Base-by-base conservation (phyloP, 345 rosid species). In the Syzygium aqueum region DNA sequence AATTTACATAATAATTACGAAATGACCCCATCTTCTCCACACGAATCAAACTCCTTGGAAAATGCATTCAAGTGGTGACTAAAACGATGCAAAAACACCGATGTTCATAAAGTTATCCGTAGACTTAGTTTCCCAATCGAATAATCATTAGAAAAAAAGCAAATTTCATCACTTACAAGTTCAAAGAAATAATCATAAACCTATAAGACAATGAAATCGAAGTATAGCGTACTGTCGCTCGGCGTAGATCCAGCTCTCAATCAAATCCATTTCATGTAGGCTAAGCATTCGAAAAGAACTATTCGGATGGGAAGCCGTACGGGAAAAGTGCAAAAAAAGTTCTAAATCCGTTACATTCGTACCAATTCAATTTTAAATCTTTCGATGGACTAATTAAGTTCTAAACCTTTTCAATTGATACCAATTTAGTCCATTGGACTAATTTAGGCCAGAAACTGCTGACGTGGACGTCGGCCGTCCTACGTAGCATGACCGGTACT, bases 161-260 rank as follows among this genome's bases (percentile, higher is more conserved):
- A 65, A 28, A 15, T 15, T 28, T 65, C 15, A 28, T 28, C 11
- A 28, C 22, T 28, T 15, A 33, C 6, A 15, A 3, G 6, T 28
- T 28, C 8, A 7, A 5, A 25, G 27, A n/a, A 5, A 61, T 5
- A 59, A 3, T 6, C 10, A 28, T 3, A 0, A 30, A 65, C 3
- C 22, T 15, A 65, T 28, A 63, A 28, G 77, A 65, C 77, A 65
- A 65, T 65, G 43, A 30, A 65, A 65, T 30, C 12, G 9, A 65
- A 65, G 43, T 4, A 8, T 65, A 33, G 0, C 4, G 3, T 19
- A 17, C 23, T 8, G 33, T 67, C 40, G 8, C 3, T 8, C 11
- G 2, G 0, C 1, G 0, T 67, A 30, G 13, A 33, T 67, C 21
- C 33, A 12, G 40, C 78, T 8, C 6, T 11, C 1, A 0, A 2